Evolutionary conservation across 2,329 filamentous ascomycete species (phyloP), one percentile per base, ranked within the genome.

Genomic region (Aspergillus terreus): DNA sequence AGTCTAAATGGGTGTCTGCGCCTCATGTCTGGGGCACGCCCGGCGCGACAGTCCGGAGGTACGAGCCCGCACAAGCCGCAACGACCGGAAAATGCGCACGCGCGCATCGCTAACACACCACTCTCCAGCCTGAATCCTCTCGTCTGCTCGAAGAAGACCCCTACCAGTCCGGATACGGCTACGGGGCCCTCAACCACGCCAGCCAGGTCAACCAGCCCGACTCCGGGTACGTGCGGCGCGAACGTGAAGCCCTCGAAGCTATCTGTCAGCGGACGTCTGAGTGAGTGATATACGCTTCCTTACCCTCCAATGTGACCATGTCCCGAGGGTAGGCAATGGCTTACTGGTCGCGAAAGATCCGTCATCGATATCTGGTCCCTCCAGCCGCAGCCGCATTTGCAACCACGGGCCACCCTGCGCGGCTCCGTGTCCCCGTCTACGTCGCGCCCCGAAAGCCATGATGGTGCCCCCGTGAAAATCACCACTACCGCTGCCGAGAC

Each of bases 251-350:
- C 6, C 58, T 76, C 38, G 73, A 76, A 54, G 70, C 71, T 4
- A 76, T 76, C 54, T 76, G 74, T 58, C 74, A 76, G 56, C 65
- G 70, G 44, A 70, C 73, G 48, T 76, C 74, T n/a, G 74, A 76
- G 74, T 76, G 54, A 65, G 70, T 63, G 35, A 25, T 17, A 15
- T 19, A 19, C 19, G 17, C 17, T 17, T 10, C 9, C 42, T 23
- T 19, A 19, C 35, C 27, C 40, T 4, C 44, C 19, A 15, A 30
- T 25, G 12, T 14, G 14, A 30, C 11, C 5, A 14, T 25, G 32
- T 23, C 25, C 4, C 32, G n/a, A n/a, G 40, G 32, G 21, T 47
- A 4, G 23, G 41, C 51, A 44, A 49, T n/a, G 25, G 25, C n/a
- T 17, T 19, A 10, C 43, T n/a, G 33, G 2, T 23, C 19, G 27